Percentiles rank a stretch among this genome's conserved stretches.
These are phyloP conservation scores for Fraxinus albicans DNA, from an alignment of 305 asterid species.

Conservation along the genomic window DNA sequence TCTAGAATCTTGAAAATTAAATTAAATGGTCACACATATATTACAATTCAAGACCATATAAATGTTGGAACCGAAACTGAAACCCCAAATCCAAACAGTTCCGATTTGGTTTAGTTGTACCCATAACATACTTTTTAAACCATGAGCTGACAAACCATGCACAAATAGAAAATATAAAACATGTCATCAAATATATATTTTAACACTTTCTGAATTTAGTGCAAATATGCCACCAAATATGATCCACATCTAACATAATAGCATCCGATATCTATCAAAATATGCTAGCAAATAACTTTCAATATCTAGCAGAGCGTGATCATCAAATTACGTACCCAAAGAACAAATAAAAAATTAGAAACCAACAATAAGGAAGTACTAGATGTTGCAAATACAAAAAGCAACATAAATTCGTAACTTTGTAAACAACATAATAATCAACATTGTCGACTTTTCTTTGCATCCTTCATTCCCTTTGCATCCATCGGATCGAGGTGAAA, in stretches of 20 bases:
- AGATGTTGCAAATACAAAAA: background rate
- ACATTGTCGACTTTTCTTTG: no score
- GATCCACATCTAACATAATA: background rate
- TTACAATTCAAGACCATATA: background rate
- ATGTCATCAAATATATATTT: background rate
- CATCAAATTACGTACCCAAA: no score
- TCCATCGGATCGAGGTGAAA: background rate
- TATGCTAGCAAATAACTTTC: background rate
- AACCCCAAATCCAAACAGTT: background rate
- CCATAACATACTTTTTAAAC: background rate
- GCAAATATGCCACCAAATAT: no score
- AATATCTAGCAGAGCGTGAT: background rate
- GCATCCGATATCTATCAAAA: background rate
- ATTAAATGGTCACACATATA: background rate
- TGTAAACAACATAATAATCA: background rate
- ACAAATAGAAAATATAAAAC: no score
- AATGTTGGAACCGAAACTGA: background rate
- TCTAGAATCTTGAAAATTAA: background rate
- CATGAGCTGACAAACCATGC: background rate
- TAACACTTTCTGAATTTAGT: no score
- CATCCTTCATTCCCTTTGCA: background rate
- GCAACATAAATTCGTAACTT: background rate
- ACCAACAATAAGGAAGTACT: background rate
- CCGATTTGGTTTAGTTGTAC: background rate
- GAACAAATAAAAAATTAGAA: background rate